Conservation (phyloP, 768 basidiomycete genomes). For the Amanita thiersii region DNA sequence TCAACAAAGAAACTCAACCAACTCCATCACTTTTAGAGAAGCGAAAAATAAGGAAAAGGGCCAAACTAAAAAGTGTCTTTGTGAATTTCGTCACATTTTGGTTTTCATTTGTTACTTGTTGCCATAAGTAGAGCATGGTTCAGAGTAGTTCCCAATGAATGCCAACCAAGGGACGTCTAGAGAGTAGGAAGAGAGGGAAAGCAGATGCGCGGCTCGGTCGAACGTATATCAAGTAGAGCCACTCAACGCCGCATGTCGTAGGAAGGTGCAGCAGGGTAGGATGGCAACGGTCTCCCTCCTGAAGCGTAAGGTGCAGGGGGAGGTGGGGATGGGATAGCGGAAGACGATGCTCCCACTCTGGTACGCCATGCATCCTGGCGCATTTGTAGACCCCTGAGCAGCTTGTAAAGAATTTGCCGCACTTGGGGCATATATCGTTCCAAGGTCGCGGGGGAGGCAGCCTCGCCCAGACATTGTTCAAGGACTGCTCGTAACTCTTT, state of each 20-base stretch:
- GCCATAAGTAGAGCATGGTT: no score
- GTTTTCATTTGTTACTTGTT: no score
- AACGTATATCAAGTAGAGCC: no score
- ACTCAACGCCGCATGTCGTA: neutral
- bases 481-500: slow-evolving; percentile 56
- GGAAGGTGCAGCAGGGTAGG: neutral
- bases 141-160: no score
- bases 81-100: no score
- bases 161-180: no score
- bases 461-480: slow-evolving; percentile 63
- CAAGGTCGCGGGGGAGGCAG: slow-evolving; percentile 66
- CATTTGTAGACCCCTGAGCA: slow-evolving; percentile 75
- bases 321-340: neutral
- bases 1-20: no score
- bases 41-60: no score
- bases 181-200: no score
- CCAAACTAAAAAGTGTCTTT: no score
- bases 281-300: neutral
- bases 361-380: slow-evolving; percentile 55
- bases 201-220: no score
- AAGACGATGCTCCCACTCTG: neutral
- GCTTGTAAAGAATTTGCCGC: slow-evolving; percentile 69
- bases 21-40: no score
- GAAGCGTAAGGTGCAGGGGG: neutral
- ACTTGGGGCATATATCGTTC: slow-evolving; percentile 77